A percentile compares a stretch with the other conserved stretches of the same genome.
phyloP scores from a whole-genome alignment of 2,329 filamentous ascomycete species.

The Fusarium sp. region DNA sequence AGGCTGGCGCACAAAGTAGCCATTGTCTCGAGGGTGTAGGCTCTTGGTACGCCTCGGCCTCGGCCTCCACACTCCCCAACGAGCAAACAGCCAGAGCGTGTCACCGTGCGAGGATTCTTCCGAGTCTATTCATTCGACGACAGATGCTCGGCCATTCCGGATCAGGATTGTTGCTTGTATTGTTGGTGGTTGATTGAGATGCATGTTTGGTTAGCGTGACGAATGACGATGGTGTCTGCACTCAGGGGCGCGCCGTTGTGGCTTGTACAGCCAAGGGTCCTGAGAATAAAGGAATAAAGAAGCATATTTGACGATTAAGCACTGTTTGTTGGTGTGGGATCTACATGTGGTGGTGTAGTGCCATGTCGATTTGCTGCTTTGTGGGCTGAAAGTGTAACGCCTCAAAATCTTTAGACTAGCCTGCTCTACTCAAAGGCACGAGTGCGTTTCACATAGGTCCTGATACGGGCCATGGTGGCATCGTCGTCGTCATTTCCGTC shows the following conservation, averaged over 20 bases:
- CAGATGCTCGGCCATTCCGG: constrained; percentile 5
- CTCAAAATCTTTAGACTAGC: constrained; percentile 29
- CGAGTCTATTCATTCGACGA: constrained; percentile 10
- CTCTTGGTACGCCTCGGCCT: constrained; percentile 2
- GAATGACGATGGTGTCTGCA: constrained; percentile 31
- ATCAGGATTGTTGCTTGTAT: constrained; percentile 15
- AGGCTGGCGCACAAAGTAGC: constrained; percentile 6
- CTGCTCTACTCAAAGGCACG: constrained; percentile 45
- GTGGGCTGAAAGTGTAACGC: constrained; percentile 29
- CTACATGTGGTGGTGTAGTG: constrained; percentile 7
- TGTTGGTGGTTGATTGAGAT: constrained; percentile 32
- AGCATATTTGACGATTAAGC: neutral
- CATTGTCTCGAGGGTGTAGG: constrained; percentile 15
- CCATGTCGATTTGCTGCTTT: constrained; percentile 13
- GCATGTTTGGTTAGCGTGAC: constrained; percentile 30
- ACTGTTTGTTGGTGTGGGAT: constrained; percentile 14
- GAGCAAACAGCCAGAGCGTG: constrained; percentile 9
- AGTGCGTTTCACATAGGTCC: constrained; percentile 54
- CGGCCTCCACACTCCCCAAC: neutral
- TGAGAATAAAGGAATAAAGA: constrained; percentile 8
- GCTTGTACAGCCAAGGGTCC: constrained; percentile 13
- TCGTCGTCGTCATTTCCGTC: constrained; percentile 54
- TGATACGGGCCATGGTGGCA: constrained; percentile 55
- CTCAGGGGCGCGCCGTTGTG: constrained; percentile 35
- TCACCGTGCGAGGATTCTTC: constrained; percentile 7